Evolutionary conservation across 192 early-diverging fungal genomes (phyloP).

Genomic region (Linnemannia exigua): DNA sequence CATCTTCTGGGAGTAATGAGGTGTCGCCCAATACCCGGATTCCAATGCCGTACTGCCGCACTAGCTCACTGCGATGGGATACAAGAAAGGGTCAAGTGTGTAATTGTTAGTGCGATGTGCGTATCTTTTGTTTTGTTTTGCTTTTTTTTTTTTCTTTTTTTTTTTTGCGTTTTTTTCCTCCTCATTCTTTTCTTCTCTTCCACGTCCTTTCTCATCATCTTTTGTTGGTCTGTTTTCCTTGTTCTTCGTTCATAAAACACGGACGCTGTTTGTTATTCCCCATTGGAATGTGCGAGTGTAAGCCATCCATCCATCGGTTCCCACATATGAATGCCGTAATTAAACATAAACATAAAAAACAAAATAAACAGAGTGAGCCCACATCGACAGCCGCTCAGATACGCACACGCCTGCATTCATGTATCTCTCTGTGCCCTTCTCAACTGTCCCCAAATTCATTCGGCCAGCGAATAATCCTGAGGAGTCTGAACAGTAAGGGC

Average conservation of each 20-base stretch:
- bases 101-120: too few species aligned
- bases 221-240: too few species aligned
- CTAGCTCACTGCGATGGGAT: slow-evolving; percentile 70
- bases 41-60: slow-evolving; percentile 77
- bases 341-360: background rate
- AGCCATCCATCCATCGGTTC: background rate
- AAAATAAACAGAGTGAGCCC: background rate
- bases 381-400: background rate
- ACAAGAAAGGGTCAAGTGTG: background rate
- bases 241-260: too few species aligned
- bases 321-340: background rate
- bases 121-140: too few species aligned
- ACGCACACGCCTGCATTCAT: slow-evolving; percentile 1
- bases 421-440: background rate
- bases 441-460: background rate
- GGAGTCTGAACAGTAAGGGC: background rate
- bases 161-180: too few species aligned
- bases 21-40: slow-evolving; percentile 89
- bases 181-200: too few species aligned
- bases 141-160: too few species aligned
- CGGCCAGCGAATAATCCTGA: background rate
- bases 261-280: background rate
- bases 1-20: slow-evolving; percentile 74
- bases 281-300: background rate
- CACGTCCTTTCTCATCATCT: too few species aligned